phyloP scores from a whole-genome alignment of 2,329 filamentous ascomycete genomes.

The Aureobasidium sp. region DNA sequence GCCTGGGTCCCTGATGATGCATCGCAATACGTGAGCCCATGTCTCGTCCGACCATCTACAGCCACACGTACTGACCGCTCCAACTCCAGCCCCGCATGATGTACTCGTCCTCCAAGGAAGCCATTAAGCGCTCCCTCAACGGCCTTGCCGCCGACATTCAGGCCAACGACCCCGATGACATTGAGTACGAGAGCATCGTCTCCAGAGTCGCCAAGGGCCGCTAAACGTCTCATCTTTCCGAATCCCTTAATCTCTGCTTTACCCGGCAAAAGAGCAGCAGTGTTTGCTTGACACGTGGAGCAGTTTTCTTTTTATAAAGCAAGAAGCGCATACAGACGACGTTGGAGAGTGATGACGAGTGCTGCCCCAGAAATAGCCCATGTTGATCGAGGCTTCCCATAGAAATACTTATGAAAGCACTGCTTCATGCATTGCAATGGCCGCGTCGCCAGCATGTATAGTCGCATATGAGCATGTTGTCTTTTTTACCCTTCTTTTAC shows the following conservation, averaged over 20 bases:
- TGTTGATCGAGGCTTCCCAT: conserved; percentile 11
- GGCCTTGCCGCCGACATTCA: conserved; percentile 70
- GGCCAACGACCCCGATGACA: conserved; percentile 76
- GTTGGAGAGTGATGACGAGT: background rate
- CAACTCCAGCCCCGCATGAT: conserved; percentile 65
- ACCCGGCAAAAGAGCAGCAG: background rate
- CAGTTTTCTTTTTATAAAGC: background rate
- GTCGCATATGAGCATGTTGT: conserved; percentile 10
- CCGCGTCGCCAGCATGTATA: conserved; percentile 4
- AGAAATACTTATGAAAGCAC: conserved; percentile 13
- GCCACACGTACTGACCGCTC: conserved; percentile 7
- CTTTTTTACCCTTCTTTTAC: background rate
- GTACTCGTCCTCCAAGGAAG: conserved; percentile 82
- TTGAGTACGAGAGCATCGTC: conserved; percentile 67
- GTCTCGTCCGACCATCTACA: background rate
- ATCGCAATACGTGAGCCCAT: conserved; percentile 57
- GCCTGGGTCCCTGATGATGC: conserved; percentile 78
- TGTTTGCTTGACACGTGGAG: background rate
- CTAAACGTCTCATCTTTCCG: conserved; percentile 4
- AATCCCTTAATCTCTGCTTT: background rate
- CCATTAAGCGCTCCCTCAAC: conserved; percentile 69
- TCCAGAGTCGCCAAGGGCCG: conserved; percentile 43
- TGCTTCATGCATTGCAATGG: conserved; percentile 13
- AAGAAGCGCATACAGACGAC: conserved; percentile 6
- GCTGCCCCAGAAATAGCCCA: background rate